These are phyloP conservation scores for Madurella fahalii DNA, from an alignment of 2,329 filamentous ascomycete genomes.

Conservation along the genomic window DNA sequence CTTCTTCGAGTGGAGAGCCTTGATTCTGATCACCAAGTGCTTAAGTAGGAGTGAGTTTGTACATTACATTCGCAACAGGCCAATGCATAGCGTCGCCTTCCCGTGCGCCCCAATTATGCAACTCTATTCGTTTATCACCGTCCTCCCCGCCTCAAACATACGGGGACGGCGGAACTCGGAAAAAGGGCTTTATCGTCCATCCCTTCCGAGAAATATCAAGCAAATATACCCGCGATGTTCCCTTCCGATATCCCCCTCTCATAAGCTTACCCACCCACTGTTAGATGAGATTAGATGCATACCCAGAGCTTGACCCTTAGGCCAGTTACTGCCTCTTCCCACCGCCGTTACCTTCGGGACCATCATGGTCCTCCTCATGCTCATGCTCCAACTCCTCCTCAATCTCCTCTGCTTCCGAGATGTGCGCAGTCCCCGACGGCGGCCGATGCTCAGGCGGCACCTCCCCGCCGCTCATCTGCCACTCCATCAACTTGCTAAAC, in stretches of 20 bases:
- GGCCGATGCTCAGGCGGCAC: constrained; percentile 38
- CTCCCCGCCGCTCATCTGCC: constrained; percentile 91
- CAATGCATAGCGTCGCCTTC: neutral
- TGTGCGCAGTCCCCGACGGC: constrained; percentile 34
- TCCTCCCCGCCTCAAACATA: neutral
- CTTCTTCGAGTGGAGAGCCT: constrained; percentile 10
- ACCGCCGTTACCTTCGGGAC: constrained; percentile 18
- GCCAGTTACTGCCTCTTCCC: constrained; percentile 9
- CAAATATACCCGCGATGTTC: neutral
- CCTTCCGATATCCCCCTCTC: too few relatives aligned
- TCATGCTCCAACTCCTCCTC: constrained; percentile 45
- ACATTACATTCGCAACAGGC: constrained; percentile 1
- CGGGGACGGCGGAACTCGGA: neutral
- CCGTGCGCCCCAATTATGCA: neutral
- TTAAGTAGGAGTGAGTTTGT: neutral
- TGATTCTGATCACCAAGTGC: neutral
- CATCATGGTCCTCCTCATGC: constrained; percentile 32
- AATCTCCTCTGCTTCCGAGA: constrained; percentile 51
- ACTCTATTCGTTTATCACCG: neutral
- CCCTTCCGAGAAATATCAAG: neutral
- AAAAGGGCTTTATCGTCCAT: neutral
- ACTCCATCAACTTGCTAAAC: constrained; percentile 96
- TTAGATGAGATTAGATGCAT: too few relatives aligned
- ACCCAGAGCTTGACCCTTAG: neutral
- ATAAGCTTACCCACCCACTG: neutral